phyloP scores from a whole-genome alignment of 305 asterid genomes.

The Solanum hybrid region DNA sequence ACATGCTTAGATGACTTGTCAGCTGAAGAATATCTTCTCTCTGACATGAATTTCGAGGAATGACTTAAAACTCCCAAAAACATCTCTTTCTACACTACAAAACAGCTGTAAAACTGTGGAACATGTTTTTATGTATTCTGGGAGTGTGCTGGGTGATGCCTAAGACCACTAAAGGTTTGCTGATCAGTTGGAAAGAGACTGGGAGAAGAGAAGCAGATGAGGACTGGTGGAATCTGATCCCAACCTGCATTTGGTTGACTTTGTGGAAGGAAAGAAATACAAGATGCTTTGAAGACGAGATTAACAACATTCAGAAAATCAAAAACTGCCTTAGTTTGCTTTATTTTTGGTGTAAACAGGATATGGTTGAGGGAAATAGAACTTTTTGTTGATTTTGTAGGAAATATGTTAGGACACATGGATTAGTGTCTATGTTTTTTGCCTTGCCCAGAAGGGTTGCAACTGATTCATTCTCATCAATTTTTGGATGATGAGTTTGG shows the following conservation, averaged over 20 bases:
- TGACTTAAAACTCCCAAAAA: background rate
- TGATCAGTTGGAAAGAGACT: background rate
- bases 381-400: background rate
- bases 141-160: background rate
- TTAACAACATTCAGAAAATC: background rate
- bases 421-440: background rate
- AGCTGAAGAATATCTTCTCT: background rate
- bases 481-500: background rate
- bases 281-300: background rate
- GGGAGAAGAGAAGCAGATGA: background rate
- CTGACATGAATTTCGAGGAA: background rate
- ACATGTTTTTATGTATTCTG: background rate
- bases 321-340: background rate
- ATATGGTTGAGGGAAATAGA: background rate
- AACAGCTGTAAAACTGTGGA: background rate
- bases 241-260: background rate
- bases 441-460: background rate
- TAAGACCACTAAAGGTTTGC: background rate
- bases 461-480: background rate
- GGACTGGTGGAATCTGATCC: background rate
- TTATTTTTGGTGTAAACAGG: background rate
- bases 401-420: background rate
- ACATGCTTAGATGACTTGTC: background rate
- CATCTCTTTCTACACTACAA: background rate
- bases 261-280: background rate